Evolutionary conservation across 2,329 filamentous ascomycete genomes (phyloP), one percentile per base, ranked within the genome.

Genomic region (Graphilbum fragrans): DNA sequence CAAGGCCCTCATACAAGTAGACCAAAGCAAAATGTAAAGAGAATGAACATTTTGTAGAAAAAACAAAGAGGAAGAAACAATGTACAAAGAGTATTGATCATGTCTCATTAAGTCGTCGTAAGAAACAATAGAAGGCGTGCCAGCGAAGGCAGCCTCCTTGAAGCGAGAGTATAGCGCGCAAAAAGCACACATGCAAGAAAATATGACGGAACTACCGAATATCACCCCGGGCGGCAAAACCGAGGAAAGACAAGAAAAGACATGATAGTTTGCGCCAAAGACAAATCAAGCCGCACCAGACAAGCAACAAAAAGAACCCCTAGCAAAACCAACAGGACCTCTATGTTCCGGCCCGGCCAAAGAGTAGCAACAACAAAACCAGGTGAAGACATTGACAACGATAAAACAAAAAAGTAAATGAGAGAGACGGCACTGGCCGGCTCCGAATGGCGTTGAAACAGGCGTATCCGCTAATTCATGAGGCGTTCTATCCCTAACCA

Each of bases 31-130:
- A 20, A 37, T 25, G 8, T 17, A 10, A 20, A n/a, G 19, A 29
- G 25, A 42, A 16, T 34, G 19, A 35, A 34, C 14, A 38, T 35
- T 27, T 27, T 7, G 3, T 9, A 39, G 20, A 18, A 16, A 22
- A 35, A 43, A 45, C 20, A 42, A 33, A 34, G 17, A 38, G 34
- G 43, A 35, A 29, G 31, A 35, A 19, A 19, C 43, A 39, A 43
- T 40, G 32, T 41, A n/a, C n/a, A n/a, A n/a, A n/a, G n/a, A n/a
- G 29, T 9, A 31, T 31, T 31, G 29, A 44, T 48, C 46, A 40
- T 46, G 38, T 43, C 46, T 48, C 46, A 35, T 48, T 38, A 41
- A 38, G 38, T 48, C 46, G 17, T 48, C 39, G 43, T 34, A 35
- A 31, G 5, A 16, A 31, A 31, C 38, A 37, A 23, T n/a, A 32